These are phyloP conservation scores for Irpex lacteus DNA, from an alignment of 1,284 basidiomycete genomes.

Conservation along the genomic window DNA sequence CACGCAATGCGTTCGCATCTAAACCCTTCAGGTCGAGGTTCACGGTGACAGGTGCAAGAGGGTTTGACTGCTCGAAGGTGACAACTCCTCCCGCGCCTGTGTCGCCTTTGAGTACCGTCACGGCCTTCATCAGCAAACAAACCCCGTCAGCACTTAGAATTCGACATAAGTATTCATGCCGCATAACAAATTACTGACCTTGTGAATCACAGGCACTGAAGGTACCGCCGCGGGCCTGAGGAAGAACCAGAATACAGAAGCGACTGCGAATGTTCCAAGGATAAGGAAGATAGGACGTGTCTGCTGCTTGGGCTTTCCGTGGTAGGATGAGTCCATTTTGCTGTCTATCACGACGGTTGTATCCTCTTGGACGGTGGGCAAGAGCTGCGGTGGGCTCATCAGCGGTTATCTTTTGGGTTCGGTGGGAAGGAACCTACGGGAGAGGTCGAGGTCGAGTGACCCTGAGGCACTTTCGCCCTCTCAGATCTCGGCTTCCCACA, in stretches of 20 bases:
- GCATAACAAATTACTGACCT: slow-evolving; percentile 12
- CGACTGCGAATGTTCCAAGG: slow-evolving; percentile 17
- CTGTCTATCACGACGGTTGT: neutral
- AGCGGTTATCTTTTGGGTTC: neutral
- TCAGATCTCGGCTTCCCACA: neutral
- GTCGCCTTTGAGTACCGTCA: slow-evolving; percentile 64
- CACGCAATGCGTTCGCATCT: slow-evolving; percentile 56
- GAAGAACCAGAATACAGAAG: slow-evolving; percentile 19
- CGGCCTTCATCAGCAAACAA: slow-evolving; percentile 42
- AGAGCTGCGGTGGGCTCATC: neutral
- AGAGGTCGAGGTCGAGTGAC: no score
- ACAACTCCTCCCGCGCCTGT: slow-evolving; percentile 62
- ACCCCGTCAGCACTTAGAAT: neutral
- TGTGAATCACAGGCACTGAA: slow-evolving; percentile 17
- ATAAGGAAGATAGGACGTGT: slow-evolving; percentile 12
- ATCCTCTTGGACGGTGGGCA: neutral
- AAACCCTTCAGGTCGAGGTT: slow-evolving; percentile 63
- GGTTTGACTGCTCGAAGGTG: slow-evolving; percentile 57
- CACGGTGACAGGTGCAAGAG: slow-evolving; percentile 55
- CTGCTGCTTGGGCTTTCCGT: slow-evolving; percentile 13
- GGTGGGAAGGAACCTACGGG: neutral
- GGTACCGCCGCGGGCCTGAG: slow-evolving; percentile 15
- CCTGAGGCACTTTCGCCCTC: neutral
- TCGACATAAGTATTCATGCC: neutral
- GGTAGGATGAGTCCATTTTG: slow-evolving; percentile 11